Evolutionary conservation across 495 filamentous ascomycete genomes (phyloP), one percentile per base, ranked within the genome.

Genomic region (Penicillium tannophilum): DNA sequence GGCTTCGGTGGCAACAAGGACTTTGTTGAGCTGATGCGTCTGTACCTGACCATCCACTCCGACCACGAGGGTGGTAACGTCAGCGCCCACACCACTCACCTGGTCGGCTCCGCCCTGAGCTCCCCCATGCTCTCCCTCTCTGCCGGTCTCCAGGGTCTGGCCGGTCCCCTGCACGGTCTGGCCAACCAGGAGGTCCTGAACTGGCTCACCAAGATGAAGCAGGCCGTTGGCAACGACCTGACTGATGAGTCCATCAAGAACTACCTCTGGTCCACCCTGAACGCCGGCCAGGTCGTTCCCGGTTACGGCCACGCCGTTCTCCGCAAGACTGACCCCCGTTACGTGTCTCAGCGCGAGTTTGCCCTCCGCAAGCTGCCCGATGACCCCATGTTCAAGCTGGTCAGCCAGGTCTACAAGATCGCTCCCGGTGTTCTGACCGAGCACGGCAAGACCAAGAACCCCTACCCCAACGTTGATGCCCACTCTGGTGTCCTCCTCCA

Each of bases 181-280:
- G 94, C 94, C 75, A 98, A 98, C 86, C 94, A 98, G 82, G 94
- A 98, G 80, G 94, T 98, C 62, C 87, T 98, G 61, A 92, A 92
- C 82, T 98, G 95, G 95, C 89, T 98, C 68, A 90, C 89, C 63
- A 88, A 97, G 86, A 98, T 98, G 95, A 97, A 98, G 91, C 89
- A 90, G 77, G 76, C 82, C 62, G 81, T 98, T 68, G 94, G 94
- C 66, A 92, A 91, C 75, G 94, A 97, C 75, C 85, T 97, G 62
- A 92, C 89, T 76, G 94, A 97, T 80, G 79, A 93, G 82, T 86
- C 88, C 72, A 97, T 98, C 83, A 97, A 87, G 70, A 87, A 97
- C 73, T 98, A 98, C 83, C 88, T 98, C 60, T 98, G 94, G 94
- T 86, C 88, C 50, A 98, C 95, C 62, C 86, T 98, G 70, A 98